Percentiles rank a stretch among this genome's conserved stretches.
These are phyloP conservation scores for Sclerotinia minor DNA, from an alignment of 2,329 filamentous ascomycete genomes.

Conservation along the genomic window DNA sequence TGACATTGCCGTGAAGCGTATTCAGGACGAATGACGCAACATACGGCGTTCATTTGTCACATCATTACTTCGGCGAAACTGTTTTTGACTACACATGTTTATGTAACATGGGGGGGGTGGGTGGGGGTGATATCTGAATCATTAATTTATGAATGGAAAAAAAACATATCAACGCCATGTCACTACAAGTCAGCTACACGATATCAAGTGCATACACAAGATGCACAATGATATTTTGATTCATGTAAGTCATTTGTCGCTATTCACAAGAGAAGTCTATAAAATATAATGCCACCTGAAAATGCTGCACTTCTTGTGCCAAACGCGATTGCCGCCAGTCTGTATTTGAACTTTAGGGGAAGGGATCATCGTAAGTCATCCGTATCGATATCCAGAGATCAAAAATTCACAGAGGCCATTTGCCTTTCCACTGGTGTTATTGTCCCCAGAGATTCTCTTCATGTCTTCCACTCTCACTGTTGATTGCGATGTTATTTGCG, in stretches of 20 bases:
- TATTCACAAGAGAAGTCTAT: constrained; percentile 21
- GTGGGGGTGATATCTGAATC: background rate
- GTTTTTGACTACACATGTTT: background rate
- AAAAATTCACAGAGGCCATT: constrained; percentile 39
- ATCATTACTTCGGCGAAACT: constrained; percentile 14
- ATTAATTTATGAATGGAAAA: constrained; percentile 13
- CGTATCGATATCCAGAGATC: constrained; percentile 34
- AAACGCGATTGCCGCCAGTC: constrained; percentile 21
- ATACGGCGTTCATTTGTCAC: constrained; percentile 1
- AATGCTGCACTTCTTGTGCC: constrained; percentile 23
- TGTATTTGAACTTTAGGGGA: constrained; percentile 17
- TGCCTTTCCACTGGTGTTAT: constrained; percentile 43
- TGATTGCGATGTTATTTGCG: constrained; percentile 28
- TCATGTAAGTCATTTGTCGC: constrained; percentile 17
- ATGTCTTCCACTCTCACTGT: constrained; percentile 30
- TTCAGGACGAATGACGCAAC: background rate
- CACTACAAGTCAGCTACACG: constrained; percentile 6
- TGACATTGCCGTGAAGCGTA: constrained; percentile 19
- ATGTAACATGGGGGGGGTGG: constrained; percentile 4
- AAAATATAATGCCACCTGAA: constrained; percentile 11
- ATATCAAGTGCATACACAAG: constrained; percentile 14
- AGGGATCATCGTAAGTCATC: constrained; percentile 30
- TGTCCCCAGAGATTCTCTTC: constrained; percentile 41
- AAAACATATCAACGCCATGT: constrained; percentile 14
- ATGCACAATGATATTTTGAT: constrained; percentile 11